Base-by-base conservation (phyloP, 495 filamentous ascomycete genomes). In the Schizothecium vesticola region DNA sequence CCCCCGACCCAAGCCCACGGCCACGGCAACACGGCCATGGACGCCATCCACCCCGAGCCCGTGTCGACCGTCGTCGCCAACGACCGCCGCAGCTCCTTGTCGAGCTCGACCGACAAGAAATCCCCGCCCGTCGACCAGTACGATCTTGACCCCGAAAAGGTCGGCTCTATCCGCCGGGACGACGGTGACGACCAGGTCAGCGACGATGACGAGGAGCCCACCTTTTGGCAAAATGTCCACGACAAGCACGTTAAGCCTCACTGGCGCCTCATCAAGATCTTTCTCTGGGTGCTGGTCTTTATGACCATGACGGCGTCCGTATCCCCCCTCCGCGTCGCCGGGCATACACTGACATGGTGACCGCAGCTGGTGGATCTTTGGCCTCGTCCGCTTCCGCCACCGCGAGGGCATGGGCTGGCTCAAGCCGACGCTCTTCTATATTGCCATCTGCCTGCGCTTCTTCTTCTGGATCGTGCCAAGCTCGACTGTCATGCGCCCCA, bases 351-450 rank as follows among this genome's bases (percentile, higher is more conserved):
- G 22, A 22, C 36, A 26, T 6, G 26, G 23, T 65, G 23, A 65
- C n/a, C 3, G 25, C 25, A 66, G 65, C 21, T 96, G 93, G 93
- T 96, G 92, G 92, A 93, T 95, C 67, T 90, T 88, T 57, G 88
- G 90, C 56, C 83, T 96, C 22, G 81, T 94, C 67, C 81, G 89
- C 57, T 90, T 91, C 75, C 86, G 89, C 22, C 90, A 92, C 76
- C 85, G 87, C 19, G 70, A 89, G 72, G 89, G 92, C 74, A 85
- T 86, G 72, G 89, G 89, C 66, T 97, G 93, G 93, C 70, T 96
- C 70, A 87, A 93, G 33, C 92, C 93, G 9, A 93, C 94, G 78
- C 84, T 97, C 55, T 67, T 97, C 19, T 97, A 88, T 77, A 86
- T 96, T 55, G 85, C 80, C 65, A 88, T 96, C 71, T 86, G 85